Percentiles rank a stretch among this genome's conserved stretches.
These are phyloP conservation scores for Gonapodya prolifera DNA, from an alignment of 192 early-diverging fungal genomes.

Conservation along the genomic window DNA sequence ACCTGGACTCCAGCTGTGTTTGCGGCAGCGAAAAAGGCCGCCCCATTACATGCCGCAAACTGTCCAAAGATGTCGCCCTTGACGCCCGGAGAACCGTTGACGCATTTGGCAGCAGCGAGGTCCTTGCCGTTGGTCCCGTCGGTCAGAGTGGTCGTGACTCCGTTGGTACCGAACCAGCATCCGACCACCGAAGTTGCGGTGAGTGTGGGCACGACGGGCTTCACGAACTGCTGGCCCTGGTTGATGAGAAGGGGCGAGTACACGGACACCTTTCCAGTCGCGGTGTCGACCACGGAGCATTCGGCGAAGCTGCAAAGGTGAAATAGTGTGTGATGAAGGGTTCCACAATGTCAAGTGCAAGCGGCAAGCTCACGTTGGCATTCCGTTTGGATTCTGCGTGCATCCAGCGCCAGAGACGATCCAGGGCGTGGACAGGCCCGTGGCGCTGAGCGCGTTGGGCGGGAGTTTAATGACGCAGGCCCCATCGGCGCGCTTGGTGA, in stretches of 20 bases:
- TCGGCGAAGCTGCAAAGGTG: conserved; percentile 17
- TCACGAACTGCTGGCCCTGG: conserved; percentile 16
- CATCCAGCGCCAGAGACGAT: conserved; percentile 17
- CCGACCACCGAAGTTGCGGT: conserved; percentile 19
- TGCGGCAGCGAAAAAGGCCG: conserved; percentile 16
- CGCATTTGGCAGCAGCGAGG: conserved; percentile 17
- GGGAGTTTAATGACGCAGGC: conserved; percentile 1
- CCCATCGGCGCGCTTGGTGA: not conserved
- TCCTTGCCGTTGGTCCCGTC: conserved; percentile 18
- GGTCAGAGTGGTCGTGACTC: conserved; percentile 14
- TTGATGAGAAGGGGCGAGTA: conserved; percentile 24
- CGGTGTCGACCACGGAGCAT: conserved; percentile 18
- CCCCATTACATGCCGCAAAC: conserved; percentile 27
- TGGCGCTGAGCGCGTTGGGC: conserved; percentile 14
- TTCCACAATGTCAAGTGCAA: not conserved
- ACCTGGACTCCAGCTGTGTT: conserved; percentile 9
- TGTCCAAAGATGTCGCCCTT: conserved; percentile 17
- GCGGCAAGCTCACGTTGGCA: not conserved
- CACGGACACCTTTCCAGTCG: conserved; percentile 15
- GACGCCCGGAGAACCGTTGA: conserved; percentile 12
- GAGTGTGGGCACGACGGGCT: conserved; percentile 18
- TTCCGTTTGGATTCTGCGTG: conserved; percentile 12
- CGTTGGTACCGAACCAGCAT: conserved; percentile 28
- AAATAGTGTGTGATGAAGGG: not conserved
- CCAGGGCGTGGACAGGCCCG: conserved; percentile 17